Evolutionary conservation across 2,329 filamentous ascomycete genomes (phyloP), one percentile per base, ranked within the genome.

Genomic region (Zymoseptoria passerinii): DNA sequence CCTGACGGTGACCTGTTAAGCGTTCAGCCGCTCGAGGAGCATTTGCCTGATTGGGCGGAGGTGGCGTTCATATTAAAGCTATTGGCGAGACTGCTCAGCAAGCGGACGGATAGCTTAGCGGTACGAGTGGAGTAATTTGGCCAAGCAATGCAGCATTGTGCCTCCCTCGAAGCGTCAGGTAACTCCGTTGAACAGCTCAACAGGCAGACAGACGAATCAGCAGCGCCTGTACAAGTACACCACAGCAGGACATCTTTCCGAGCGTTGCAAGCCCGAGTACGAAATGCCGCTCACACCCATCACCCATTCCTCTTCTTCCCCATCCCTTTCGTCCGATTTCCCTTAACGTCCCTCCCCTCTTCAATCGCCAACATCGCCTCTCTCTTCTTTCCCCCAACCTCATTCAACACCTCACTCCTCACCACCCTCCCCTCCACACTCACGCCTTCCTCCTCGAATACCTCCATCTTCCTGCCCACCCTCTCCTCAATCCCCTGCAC

Each of bases 381-480:
- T 58, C 92, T 83, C 81, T 96, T 96, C 82, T 92, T 95, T 78
- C 95, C 89, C n/a, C 89, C 87, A 5, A 99, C 94, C 51, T 90
- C 74, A 80, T 95, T 96, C 70, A 99, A 76, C 40, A 87, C 85
- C 63, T 95, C 92, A 44, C 35, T 44, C 56, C 88, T 82, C 52
- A 96, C 80, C 23, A 99, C 90, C 58, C 94, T 81, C 1, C 87
- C 89, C 78, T 97, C 92, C n/a, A 99, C 77, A 75, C 90, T 97
- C 57, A 99, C 94, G 0, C 90, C 90, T 68, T 95, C 90, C 73
- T 97, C 92, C 55, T 81, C 87, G 62, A 91, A 99, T 60, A 86
- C 84, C 51, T 83, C 85, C 88, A 99, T 89, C 73, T 89, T 75
- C 70, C 84, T 76, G 1, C 89, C 89, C 0, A 96, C 90, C 19